Evolutionary conservation across 352 stramenopile species (phyloP), one percentile per base, ranked within the genome.

Genomic region (Globisporangium solare): DNA sequence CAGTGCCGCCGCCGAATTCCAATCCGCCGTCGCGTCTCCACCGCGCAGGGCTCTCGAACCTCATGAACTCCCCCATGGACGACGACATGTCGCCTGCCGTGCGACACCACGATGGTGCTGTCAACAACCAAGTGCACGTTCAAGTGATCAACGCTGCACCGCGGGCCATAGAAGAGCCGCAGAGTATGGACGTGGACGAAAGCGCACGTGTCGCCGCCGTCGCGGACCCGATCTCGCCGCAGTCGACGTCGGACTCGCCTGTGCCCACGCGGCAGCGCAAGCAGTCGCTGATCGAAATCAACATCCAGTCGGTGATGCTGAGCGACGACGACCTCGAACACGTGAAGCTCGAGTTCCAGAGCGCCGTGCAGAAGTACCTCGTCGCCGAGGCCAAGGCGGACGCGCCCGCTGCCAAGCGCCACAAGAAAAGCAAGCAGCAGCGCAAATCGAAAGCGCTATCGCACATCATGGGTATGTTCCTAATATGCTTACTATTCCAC

Each of bases 11-110:
- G 32, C 35, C 64, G 54, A 18, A 51, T 51, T 15, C 58, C 63
- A 54, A 20, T 58, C 52, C 3, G 11, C 57, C 17, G 56, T 45
- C 45, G 41, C 14, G 18, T 50, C 53, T 20, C 58, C 49, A 15
- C 17, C 42, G 11, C 61, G 50, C 3, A 61, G 61, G 66, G 3
- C 66, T 88, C 47, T 84, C 76, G 2, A 79, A 66, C 37, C 70
- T 88, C 64, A 88, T 88, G 70, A 87, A 86, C 66, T 83, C 76
- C 27, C 77, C 77, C 1, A 67, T 71, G 58, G 65, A 70, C 35
- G 64, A 71, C n/a, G 68, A 76, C 48, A 35, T 35, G 63, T 59
- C 18, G 52, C 11, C 14, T 35, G 27, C 27, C 27, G 5, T 35
- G 27, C 27, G 27, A 35, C 27, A 10, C 7, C 27, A 35, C 10